Conservation (phyloP, 495 filamentous ascomycete species). For the Penicillium angulare region DNA sequence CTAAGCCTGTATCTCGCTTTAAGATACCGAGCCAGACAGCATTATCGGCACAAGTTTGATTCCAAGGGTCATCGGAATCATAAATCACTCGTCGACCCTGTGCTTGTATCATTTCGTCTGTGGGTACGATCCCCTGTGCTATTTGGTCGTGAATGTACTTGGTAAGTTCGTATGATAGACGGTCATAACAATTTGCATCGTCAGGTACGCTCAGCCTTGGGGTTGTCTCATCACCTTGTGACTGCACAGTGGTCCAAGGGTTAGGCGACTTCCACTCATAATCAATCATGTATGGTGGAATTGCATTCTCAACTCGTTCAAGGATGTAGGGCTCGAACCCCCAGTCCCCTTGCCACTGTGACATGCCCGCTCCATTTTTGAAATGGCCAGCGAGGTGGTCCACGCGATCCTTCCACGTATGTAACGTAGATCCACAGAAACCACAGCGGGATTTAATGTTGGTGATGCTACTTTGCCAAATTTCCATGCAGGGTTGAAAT, state of each 20-base stretch:
- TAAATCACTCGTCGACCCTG: slow-evolving; percentile 65
- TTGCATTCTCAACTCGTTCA: slow-evolving; percentile 68
- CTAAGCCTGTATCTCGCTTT: slow-evolving; percentile 62
- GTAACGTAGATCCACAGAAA: slow-evolving; percentile 64
- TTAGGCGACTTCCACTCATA: slow-evolving; percentile 37
- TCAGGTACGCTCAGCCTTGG: slow-evolving; percentile 27
- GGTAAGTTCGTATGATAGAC: slow-evolving; percentile 59
- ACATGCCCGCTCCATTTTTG: slow-evolving; percentile 69
- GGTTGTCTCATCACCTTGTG: slow-evolving; percentile 12
- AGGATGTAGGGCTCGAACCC: slow-evolving; percentile 69
- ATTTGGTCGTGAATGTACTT: slow-evolving; percentile 52
- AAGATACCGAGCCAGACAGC: slow-evolving; percentile 61
- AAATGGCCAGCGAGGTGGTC: slow-evolving; percentile 75
- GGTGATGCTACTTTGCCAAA: slow-evolving; percentile 71
- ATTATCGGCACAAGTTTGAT: slow-evolving; percentile 71
- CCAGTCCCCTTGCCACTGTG: slow-evolving; percentile 78
- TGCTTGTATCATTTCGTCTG: slow-evolving; percentile 60
- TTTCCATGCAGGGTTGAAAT: slow-evolving; percentile 69
- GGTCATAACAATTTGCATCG: slow-evolving; percentile 44
- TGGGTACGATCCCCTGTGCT: slow-evolving; percentile 50
- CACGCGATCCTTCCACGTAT: slow-evolving; percentile 69
- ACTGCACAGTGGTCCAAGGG: slow-evolving; percentile 33
- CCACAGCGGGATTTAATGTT: slow-evolving; percentile 72
- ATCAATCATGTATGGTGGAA: slow-evolving; percentile 59
- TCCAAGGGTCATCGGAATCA: slow-evolving; percentile 65